Evolutionary conservation across 1,139 yeast genomes (phyloP).

Genomic region (Casaregolazyma lundiana): DNA sequence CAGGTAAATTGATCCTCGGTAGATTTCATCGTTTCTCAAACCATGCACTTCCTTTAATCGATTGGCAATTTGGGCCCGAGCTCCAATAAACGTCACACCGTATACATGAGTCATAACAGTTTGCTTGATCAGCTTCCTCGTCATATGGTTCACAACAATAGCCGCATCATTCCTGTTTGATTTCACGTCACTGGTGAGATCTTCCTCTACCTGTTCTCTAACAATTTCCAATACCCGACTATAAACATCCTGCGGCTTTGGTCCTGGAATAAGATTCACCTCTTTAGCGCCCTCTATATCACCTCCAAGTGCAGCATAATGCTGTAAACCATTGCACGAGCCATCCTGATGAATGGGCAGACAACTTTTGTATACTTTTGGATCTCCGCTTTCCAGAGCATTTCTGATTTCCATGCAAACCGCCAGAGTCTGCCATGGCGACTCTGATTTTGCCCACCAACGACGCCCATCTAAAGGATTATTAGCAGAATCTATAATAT

Average conservation of each 20-base stretch:
- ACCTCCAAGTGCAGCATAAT: slow-evolving; percentile 72
- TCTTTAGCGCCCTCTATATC: slow-evolving; percentile 63
- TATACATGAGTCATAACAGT: slow-evolving; percentile 98
- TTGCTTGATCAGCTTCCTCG: slow-evolving; percentile 89
- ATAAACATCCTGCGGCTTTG: slow-evolving; percentile 54
- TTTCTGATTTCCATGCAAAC: slow-evolving; percentile 75
- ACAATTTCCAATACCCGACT: slow-evolving; percentile 77
- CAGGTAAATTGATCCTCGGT: slow-evolving; percentile 55
- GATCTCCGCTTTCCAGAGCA: slow-evolving; percentile 69
- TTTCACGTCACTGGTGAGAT: slow-evolving; percentile 44
- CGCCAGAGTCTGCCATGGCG: slow-evolving; percentile 94
- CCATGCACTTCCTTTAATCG: slow-evolving; percentile 42
- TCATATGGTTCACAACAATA: slow-evolving; percentile 55
- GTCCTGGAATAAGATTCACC: slow-evolving; percentile 52
- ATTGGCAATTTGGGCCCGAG: slow-evolving; percentile 68
- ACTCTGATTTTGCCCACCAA: slow-evolving; percentile 87
- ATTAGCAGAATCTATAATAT: slow-evolving; percentile 61
- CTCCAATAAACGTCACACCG: slow-evolving; percentile 95
- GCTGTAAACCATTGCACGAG: slow-evolving; percentile 72
- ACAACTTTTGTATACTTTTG: slow-evolving; percentile 68
- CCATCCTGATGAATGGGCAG: slow-evolving; percentile 95
- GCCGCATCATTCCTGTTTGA: slow-evolving; percentile 42
- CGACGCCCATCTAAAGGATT: slow-evolving; percentile 58
- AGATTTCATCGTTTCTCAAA: slow-evolving; percentile 35
- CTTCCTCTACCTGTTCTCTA: slow-evolving; percentile 48